Evolutionary conservation across 768 basidiomycete genomes (phyloP), one percentile per base, ranked within the genome.

Genomic region (Cubamyces sp.): DNA sequence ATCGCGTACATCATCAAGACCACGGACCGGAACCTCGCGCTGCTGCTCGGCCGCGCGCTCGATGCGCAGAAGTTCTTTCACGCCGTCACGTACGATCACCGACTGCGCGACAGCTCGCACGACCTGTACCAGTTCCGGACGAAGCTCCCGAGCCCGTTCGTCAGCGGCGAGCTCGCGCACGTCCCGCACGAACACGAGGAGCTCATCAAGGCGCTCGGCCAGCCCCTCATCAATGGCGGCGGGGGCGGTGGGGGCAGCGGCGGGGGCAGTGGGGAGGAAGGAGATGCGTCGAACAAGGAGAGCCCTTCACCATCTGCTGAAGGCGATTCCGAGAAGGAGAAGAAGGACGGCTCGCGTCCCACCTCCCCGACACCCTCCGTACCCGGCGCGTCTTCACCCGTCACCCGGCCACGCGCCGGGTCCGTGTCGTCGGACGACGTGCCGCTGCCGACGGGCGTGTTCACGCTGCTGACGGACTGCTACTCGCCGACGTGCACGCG

Each of bases 1-100:
- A 93, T 99, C 66, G 90, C 94, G 15, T 94, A 97, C 71, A 96
- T 99, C 72, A 97, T 98, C 83, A 96, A 96, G 77, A 98, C 97
- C 3, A 94, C 95, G 6, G 97, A 99, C 76, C 84, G 97, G 15
- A 98, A 97, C 75, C 83, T 99, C 26, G 97, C 97, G 12, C 78
- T 98, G 47, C 81, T 99, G 2, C 83, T 98, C n/a, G 97, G 97
- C 5, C 85, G 97, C 43, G 95, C 97, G 3, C 79, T 99, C 55
- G 97, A 98, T 70, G 91, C 96, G 9, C 97, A 98, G 74, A 98
- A 98, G 77, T 98, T 94, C 77, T 98, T 99, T 73, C 97, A 99
- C 71, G 97, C 98, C 70, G 97, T 99, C 67, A 98, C 97, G 9
- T 99, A 98, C 71, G 96, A 98, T 70, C 97, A 99, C 74, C 89